Evolutionary conservation across 1,284 basidiomycete genomes (phyloP), one percentile per base, ranked within the genome.

Genomic region (Ustilago sp.): DNA sequence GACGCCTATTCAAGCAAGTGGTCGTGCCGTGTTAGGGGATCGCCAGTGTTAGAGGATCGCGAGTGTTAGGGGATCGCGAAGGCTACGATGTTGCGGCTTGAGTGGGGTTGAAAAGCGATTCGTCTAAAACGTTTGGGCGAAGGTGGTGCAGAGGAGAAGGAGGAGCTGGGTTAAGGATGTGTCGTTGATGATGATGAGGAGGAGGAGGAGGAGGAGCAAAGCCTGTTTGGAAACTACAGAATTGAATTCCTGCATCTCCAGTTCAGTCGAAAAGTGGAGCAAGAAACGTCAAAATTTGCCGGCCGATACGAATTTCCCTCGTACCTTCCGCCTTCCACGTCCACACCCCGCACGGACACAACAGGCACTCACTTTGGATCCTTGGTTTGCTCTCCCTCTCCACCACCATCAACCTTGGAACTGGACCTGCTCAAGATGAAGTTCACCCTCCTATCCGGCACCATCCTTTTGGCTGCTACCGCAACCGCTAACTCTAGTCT

Each of bases 401-500:
- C 23, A 48, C 47, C 56, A 34, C 8, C 55, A 35, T 35, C 23
- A 28, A 12, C 23, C 28, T 13, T 3, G 2, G n/a, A 15, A 39
- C 32, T 51, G 4, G 36, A 55, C 31, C 23, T 19, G 43, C 5
- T 7, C 8, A 61, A 31, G 17, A 69, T 74, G 72, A 70, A 70
- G 48, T 36, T 68, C 59, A 19, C 60, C 6, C 39, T 45, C 3
- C 4, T 60, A 23, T 19, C 52, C 59, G 45, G 15, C 55, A 63
- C 15, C 61, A 74, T 38, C 35, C 75, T 34, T 53, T 54, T 34
- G 19, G 69, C n/a, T 50, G 28, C 71, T 23, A 78, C 80, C 0
- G 69, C 70, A 1, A 79, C 82, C 3, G 78, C 76, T 0, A 67
- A 78, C 17, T 32, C 19, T 11, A 52, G 31, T 15, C 35, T 73